phyloP scores from a whole-genome alignment of 257 asterid genomes.

The Agastache rugosa region DNA sequence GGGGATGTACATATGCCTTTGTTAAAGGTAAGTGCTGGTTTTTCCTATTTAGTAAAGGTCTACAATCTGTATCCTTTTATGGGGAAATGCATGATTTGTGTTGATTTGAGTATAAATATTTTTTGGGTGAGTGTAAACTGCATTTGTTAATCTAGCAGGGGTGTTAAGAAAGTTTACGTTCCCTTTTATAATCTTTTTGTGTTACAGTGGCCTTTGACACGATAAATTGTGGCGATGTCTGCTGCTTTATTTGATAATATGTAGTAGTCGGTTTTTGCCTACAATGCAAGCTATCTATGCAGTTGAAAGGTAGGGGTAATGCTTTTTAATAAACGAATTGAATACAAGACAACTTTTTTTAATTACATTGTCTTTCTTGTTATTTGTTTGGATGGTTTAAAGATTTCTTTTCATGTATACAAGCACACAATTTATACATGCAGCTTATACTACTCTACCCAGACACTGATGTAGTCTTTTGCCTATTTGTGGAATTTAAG shows the following conservation, averaged over 20 bases:
- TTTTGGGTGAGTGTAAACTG: slow-evolving; percentile 15
- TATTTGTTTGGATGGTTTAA: slow-evolving; percentile 15
- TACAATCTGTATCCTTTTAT: slow-evolving; percentile 44
- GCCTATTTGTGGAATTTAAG: slow-evolving; percentile 6
- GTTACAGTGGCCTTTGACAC: slow-evolving; percentile 15
- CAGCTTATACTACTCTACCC: slow-evolving; percentile 9
- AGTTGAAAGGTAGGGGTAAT: not conserved
- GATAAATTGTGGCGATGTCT: not conserved
- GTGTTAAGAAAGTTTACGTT: not conserved
- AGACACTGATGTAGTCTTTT: slow-evolving; percentile 4
- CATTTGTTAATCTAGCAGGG: slow-evolving; percentile 1
- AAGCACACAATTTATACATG: slow-evolving; percentile 8
- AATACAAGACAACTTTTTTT: slow-evolving; percentile 12
- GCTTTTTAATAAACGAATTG: slow-evolving; percentile 9
- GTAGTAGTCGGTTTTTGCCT: slow-evolving; percentile 4
- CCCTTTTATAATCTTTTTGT: slow-evolving; percentile 1
- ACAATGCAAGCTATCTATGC: not conserved
- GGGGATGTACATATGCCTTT: slow-evolving; percentile 94
- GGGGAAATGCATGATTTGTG: not conserved
- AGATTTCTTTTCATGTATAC: not conserved
- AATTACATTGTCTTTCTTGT: not conserved
- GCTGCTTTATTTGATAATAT: slow-evolving; percentile 2
- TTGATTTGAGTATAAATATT: slow-evolving; percentile 32
- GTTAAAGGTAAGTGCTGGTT: slow-evolving; percentile 52
- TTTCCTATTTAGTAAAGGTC: not conserved